Evolutionary conservation across 257 asterid genomes (phyloP), one percentile per base, ranked within the genome.

Genomic region (Nicotiana tabacum): DNA sequence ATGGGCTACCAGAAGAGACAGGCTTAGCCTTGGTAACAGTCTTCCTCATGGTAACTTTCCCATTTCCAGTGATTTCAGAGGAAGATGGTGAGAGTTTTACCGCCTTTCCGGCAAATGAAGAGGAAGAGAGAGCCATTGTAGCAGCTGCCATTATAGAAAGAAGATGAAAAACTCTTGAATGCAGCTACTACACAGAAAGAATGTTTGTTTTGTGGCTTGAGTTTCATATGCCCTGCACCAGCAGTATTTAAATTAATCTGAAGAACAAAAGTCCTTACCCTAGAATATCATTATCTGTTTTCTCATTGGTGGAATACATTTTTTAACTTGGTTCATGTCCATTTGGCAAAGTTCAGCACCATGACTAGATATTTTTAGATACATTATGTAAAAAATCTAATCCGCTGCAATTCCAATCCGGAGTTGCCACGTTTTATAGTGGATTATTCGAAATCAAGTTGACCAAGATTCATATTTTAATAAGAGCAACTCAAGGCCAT

Each of bases 101-200:
- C 4, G 92, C 91, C 84, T 85, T 86, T 11, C 92, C 92, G 35
- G 88, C 86, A 43, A 89, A 82, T 7, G 92, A 72, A 0, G 90
- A 86, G 60, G 94, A 89, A 35, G 92, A 91, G 24, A 91, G 94
- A 78, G 94, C 90, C 91, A 90, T 91, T 46, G 92, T 82, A 6
- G 91, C 82, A 84, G 94, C 88, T 0, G 94, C 92, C 92, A 88
- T 89, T 84, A 85, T 70, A n/a, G 30, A 61, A 61, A 4, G 3
- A 58, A 60, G 10, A 58, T 58, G 64, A 18, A 6, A 60, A 58
- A 58, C 8, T 58, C 64, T 58, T 18, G 11, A 58, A 58, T 58
- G 64, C 3, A 18, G 64, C 29, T 58, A 58, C 27, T 6, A 58
- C 64, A 60, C 32, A 60, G 8, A 24, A 60, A 60, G 66, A 60